Base-by-base conservation (phyloP, 352 stramenopile species). In the Globisporangium sylvaticum region DNA sequence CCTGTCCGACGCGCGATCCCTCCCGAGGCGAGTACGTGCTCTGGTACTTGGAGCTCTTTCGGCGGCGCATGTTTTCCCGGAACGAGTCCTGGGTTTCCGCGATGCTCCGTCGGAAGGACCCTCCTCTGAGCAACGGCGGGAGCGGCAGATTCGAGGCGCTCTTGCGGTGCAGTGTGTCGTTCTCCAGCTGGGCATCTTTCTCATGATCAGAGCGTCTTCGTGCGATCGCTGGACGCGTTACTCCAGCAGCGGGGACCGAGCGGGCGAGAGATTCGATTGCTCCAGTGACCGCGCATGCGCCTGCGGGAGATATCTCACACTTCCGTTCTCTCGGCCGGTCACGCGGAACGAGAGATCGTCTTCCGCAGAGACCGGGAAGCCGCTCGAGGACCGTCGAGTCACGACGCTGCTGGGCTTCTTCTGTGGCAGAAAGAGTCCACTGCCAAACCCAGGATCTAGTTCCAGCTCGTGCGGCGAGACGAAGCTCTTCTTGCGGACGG, bases 41-140 rank as follows among this genome's bases (percentile, higher is more conserved):
- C 56, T 5, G 8, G 8, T 39, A 25, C 22, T 59, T 37, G 20
- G 48, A 66, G 31, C 32, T 53, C 22, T 58, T 58, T 14, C n/a
- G 32, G 15, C 31, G 46, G 4, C 61, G 61, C 27, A 29, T 34
- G 34, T 59, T 48, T n/a, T 58, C 61, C 31, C 61, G 61, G 32
- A 66, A 66, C 14, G 61, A 60, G 24, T 66, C 61, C 48, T 66
- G 46, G 0, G 61, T 27, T 6, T 66, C 48, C 4, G n/a, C 50
- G 46, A 66, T 66, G 18, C 29, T 66, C 4, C 61, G 50, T 10
- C 24, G 61, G 5, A 18, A n/a, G 0, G 61, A 53, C 3, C 6
- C 9, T n/a, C 31, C 5, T 4, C 24, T 22, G 0, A 20, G 7
- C 10, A 25, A 1, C 5, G 39, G 29, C 1, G 42, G 27, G 6